Base-by-base conservation (phyloP, 331 rosid genomes). In the Telfairia occidentalis region DNA sequence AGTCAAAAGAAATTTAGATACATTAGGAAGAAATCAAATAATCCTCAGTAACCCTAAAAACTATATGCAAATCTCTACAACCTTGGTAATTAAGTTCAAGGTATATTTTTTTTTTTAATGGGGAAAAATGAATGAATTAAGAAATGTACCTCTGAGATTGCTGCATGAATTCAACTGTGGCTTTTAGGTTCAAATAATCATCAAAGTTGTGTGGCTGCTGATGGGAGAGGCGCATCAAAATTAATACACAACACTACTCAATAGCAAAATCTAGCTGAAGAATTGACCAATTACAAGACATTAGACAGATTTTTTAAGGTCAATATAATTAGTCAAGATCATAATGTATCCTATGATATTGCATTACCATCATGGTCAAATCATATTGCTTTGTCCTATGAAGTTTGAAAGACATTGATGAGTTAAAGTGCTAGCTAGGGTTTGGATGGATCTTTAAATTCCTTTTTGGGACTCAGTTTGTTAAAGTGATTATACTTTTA, bases 121-220 rank as follows among this genome's bases (percentile, higher is more conserved):
- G 53, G n/a, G 53, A 16, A 15, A n/a, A 59, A 30, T 29, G 10
- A 59, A 60, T 2, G 10, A 59, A 60, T 2, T 8, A 54, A 54
- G 7, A 24, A 55, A 4, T 38, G 7, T 79, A 91, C 97, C 97
- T 86, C 65, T 92, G 96, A 43, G 96, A 85, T 50, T 78, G 86
- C 78, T 92, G 96, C 40, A 89, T 85, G 78, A 76, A 73, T 59
- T 92, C 96, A 42, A 88, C 93, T 71, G 80, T 86, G 53, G 87
- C 82, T 83, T 92, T 86, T 75, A 92, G 85, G 83, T 75, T 88
- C 87, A 86, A 60, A 74, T 91, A 91, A 21, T 89, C 93, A 83
- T 86, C 87, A 74, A 86, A 86, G 81, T 69, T 75, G 59, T 61
- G 76, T 92, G 89, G 90, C 83, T 71, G 54, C 12, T 38, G 9